Percentiles rank a stretch among this genome's conserved stretches.
These are phyloP conservation scores for Cicer cuneatum DNA, from an alignment of 306 rosid species.

Conservation along the genomic window DNA sequence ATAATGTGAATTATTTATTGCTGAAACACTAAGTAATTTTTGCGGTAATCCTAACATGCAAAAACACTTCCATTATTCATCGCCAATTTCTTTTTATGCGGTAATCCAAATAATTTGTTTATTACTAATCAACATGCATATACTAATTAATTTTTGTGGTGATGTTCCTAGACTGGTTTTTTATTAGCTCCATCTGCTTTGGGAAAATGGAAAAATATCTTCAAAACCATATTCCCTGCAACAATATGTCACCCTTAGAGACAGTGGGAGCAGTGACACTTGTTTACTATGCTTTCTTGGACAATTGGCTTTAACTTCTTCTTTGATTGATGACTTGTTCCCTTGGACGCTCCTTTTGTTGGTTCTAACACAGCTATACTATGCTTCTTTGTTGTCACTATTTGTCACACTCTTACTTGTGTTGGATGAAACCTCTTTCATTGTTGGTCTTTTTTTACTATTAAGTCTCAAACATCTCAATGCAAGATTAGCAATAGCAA, in stretches of 20 bases:
- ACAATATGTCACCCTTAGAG: slow-evolving; percentile 37
- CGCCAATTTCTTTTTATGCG: too few relatives aligned
- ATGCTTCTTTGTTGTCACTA: neutral
- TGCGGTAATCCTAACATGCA: too few relatives aligned
- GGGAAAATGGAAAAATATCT: neutral
- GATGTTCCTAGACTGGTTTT: slow-evolving; percentile 43
- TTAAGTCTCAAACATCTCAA: too few relatives aligned
- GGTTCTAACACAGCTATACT: neutral
- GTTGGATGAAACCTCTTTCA: too few relatives aligned
- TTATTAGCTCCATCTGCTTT: slow-evolving; percentile 44
- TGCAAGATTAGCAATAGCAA: too few relatives aligned
- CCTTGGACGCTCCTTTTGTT: slow-evolving; percentile 28
- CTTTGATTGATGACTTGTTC: slow-evolving; percentile 43
- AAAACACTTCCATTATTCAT: too few relatives aligned
- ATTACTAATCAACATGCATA: too few relatives aligned
- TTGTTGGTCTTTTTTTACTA: too few relatives aligned
- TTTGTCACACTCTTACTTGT: neutral
- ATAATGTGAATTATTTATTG: too few relatives aligned
- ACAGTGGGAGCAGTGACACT: slow-evolving; percentile 38
- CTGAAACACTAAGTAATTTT: too few relatives aligned
- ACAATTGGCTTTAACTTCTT: slow-evolving; percentile 49
- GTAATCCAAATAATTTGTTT: too few relatives aligned
- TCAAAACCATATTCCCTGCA: neutral
- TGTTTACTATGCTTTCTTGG: slow-evolving; percentile 54
- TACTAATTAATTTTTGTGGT: neutral